phyloP scores from a whole-genome alignment of 1,139 yeast genomes.

The Debaryomyces sp. region DNA sequence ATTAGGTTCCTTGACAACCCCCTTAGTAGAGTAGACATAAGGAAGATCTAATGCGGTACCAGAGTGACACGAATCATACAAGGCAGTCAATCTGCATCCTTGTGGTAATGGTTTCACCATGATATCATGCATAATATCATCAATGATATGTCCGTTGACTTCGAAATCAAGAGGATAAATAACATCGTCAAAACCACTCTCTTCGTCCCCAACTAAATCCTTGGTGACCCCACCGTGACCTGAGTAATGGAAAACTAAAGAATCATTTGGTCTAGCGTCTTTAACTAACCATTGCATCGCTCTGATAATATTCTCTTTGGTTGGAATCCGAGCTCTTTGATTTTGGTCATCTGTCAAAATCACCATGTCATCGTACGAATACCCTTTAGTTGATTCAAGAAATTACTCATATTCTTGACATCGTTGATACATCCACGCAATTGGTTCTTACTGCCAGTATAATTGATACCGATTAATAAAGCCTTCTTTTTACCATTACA shows the following conservation, averaged over 20 bases:
- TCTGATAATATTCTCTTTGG: slow-evolving; percentile 72
- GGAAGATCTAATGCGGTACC: slow-evolving; percentile 92
- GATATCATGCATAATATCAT: slow-evolving; percentile 82
- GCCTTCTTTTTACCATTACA: slow-evolving; percentile 83
- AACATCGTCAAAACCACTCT: slow-evolving; percentile 85
- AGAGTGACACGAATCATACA: slow-evolving; percentile 92
- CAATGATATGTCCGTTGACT: slow-evolving; percentile 70
- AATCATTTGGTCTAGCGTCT: slow-evolving; percentile 85
- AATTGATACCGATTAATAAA: slow-evolving; percentile 82
- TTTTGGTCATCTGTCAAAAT: slow-evolving; percentile 76
- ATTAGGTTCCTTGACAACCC: slow-evolving; percentile 87
- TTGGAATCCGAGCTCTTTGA: slow-evolving; percentile 69
- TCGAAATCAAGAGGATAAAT: slow-evolving; percentile 91
- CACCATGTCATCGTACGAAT: slow-evolving; percentile 77
- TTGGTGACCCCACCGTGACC: slow-evolving; percentile 91
- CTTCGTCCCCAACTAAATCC: slow-evolving; percentile 89
- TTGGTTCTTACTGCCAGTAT: slow-evolving; percentile 70
- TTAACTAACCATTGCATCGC: slow-evolving; percentile 92
- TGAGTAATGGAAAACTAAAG: slow-evolving; percentile 82
- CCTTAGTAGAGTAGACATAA: slow-evolving; percentile 86
- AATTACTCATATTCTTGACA: slow-evolving; percentile 62
- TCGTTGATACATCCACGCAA: slow-evolving; percentile 89
- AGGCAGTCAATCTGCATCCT: slow-evolving; percentile 85
- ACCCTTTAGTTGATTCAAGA: slow-evolving; percentile 67
- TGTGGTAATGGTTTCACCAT: slow-evolving; percentile 77